A percentile compares a stretch with the other conserved stretches of the same genome.
phyloP scores from a whole-genome alignment of 129 eudicot species.

The Flaveria bidentis region DNA sequence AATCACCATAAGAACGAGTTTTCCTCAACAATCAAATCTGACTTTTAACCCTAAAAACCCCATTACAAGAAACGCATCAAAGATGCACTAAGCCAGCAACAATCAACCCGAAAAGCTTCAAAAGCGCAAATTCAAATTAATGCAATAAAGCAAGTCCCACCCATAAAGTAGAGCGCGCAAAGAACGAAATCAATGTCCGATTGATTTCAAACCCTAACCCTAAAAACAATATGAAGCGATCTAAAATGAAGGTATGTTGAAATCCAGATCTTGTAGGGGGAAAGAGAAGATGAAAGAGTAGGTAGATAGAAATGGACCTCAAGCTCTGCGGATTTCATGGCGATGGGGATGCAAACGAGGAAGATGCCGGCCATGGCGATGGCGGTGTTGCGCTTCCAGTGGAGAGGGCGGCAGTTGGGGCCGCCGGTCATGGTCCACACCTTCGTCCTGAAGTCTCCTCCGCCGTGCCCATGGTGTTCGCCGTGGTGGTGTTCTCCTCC shows the following conservation, averaged over 20 bases:
- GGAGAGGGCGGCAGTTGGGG: conserved; percentile 83
- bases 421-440: conserved; percentile 96
- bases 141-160: not conserved
- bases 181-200: not conserved
- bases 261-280: conserved; percentile 27
- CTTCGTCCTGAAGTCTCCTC: conserved; percentile 81
- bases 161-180: not conserved
- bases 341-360: conserved; percentile 90
- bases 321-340: conserved; percentile 87
- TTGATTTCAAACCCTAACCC: conserved; percentile 24
- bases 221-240: not conserved
- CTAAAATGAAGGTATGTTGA: conserved; percentile 13
- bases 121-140: too few relatives aligned
- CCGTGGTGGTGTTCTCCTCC: conserved; percentile 70
- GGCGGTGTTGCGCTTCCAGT: conserved; percentile 99
- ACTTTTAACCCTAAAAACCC: not conserved
- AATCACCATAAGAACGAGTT: not conserved
- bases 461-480: conserved; percentile 42
- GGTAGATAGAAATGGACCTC: conserved; percentile 50
- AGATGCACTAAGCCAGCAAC: not conserved
- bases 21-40: not conserved
- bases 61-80: not conserved
- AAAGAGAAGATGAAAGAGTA: conserved; percentile 10
- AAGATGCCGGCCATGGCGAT: conserved; percentile 81
- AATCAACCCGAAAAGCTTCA: not conserved